Conservation (phyloP, 1,284 basidiomycete species). For the Malassezia globosa region DNA sequence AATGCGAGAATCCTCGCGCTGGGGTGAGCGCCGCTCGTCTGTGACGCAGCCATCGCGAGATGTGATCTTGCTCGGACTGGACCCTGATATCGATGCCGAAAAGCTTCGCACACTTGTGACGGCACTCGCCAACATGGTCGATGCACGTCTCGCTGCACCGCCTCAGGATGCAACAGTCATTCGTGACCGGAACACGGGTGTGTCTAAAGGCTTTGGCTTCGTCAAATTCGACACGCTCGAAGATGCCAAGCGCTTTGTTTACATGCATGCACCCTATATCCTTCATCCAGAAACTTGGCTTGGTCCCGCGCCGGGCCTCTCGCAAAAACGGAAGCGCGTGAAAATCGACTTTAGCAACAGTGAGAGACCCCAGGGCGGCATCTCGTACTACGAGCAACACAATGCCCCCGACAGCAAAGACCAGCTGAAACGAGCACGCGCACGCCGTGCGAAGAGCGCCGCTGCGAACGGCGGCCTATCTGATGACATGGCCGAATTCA, state of each 20-base stretch:
- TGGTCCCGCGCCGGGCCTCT: neutral
- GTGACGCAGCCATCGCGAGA: conserved; percentile 16
- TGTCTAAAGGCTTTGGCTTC: conserved; percentile 16
- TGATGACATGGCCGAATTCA: neutral
- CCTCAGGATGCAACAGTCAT: conserved; percentile 18
- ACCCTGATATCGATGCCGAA: conserved; percentile 15
- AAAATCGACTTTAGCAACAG: conserved; percentile 19
- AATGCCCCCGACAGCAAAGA: conserved; percentile 17
- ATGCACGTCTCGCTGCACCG: conserved; percentile 14
- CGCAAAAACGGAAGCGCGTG: conserved; percentile 15
- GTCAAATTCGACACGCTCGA: conserved; percentile 19
- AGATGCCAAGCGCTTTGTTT: conserved; percentile 17
- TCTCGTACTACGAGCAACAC: conserved; percentile 20
- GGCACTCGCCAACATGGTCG: conserved; percentile 14
- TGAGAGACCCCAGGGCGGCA: conserved; percentile 17
- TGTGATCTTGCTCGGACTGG: conserved; percentile 16
- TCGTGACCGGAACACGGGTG: conserved; percentile 15
- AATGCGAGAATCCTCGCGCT: neutral
- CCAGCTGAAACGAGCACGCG: conserved; percentile 9
- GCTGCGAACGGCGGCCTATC: neutral
- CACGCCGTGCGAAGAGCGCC: conserved; percentile 1
- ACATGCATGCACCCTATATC: conserved; percentile 15
- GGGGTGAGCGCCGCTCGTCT: conserved; percentile 9
- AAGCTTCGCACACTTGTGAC: conserved; percentile 13
- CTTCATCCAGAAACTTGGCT: conserved; percentile 15